These are phyloP conservation scores for Ploettnerulaceae sp. DNA, from an alignment of 2,329 filamentous ascomycete species.

Conservation along the genomic window DNA sequence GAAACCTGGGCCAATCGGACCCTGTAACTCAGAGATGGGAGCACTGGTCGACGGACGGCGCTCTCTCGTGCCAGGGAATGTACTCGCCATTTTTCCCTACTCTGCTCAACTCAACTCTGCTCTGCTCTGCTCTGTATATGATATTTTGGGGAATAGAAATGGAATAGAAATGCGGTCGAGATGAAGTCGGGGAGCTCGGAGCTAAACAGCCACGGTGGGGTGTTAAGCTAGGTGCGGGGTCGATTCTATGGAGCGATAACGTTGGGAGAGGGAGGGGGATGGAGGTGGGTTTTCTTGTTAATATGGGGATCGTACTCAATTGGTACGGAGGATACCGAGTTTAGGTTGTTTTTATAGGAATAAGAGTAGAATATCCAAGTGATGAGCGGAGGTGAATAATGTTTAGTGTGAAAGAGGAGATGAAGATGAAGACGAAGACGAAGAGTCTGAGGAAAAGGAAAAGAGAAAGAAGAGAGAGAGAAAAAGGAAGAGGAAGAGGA, in stretches of 20 bases:
- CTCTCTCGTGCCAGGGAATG: slow-evolving; percentile 45
- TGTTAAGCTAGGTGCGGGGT: neutral
- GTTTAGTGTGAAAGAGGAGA: neutral
- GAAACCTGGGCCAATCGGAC: slow-evolving; percentile 81
- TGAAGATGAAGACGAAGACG: neutral
- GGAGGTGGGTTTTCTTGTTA: no score
- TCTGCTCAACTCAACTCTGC: no score
- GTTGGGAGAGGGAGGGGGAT: neutral
- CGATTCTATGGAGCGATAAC: neutral
- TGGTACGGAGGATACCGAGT: no score
- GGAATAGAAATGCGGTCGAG: no score
- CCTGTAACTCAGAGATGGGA: slow-evolving; percentile 81
- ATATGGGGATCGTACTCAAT: no score
- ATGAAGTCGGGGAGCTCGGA: neutral
- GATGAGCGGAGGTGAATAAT: neutral
- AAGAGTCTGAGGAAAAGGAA: neutral
- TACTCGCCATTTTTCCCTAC: slow-evolving; percentile 5
- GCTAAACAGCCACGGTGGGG: neutral
- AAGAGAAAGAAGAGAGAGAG: neutral
- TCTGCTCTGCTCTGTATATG: no score
- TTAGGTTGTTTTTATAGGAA: neutral
- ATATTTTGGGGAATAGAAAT: no score
- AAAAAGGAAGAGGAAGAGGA: slow-evolving; percentile 1
- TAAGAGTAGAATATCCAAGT: neutral
- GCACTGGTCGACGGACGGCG: slow-evolving; percentile 76